phyloP scores from a whole-genome alignment of 179 eudicot genomes.

The Beta macrorhiza region DNA sequence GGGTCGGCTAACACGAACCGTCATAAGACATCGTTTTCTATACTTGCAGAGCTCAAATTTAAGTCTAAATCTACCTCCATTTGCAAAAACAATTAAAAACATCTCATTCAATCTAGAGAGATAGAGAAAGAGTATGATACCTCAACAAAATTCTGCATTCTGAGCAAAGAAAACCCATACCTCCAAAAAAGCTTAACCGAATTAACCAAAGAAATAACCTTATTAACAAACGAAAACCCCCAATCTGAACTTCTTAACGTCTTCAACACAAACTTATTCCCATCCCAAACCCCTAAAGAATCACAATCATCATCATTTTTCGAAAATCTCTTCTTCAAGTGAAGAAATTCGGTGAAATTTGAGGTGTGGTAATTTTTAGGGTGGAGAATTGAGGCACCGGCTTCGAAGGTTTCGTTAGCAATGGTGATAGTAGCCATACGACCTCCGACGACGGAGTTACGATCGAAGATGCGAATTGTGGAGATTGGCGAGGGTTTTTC shows the following conservation, averaged over 20 bases:
- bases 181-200: constrained; percentile 48
- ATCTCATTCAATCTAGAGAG: too few relatives aligned
- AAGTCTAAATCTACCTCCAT: background rate
- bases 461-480: constrained; percentile 55
- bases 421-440: constrained; percentile 81
- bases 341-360: constrained; percentile 42
- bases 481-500: constrained; percentile 14
- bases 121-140: constrained; percentile 21
- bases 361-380: constrained; percentile 68
- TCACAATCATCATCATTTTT: constrained; percentile 31
- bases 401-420: constrained; percentile 69
- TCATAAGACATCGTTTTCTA: background rate
- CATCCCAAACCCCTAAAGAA: constrained; percentile 82
- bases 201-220: constrained; percentile 47
- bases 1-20: too few relatives aligned
- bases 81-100: background rate
- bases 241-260: constrained; percentile 40
- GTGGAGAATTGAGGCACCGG: constrained; percentile 83
- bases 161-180: constrained; percentile 66
- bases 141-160: constrained; percentile 74
- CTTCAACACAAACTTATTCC: constrained; percentile 50
- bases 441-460: constrained; percentile 62
- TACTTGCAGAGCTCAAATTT: background rate
- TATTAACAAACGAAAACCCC: constrained; percentile 36
- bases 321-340: constrained; percentile 29